Evolutionary conservation across 75 land plant species (phyloP).

Genomic region (Pinus tabuliformis): DNA sequence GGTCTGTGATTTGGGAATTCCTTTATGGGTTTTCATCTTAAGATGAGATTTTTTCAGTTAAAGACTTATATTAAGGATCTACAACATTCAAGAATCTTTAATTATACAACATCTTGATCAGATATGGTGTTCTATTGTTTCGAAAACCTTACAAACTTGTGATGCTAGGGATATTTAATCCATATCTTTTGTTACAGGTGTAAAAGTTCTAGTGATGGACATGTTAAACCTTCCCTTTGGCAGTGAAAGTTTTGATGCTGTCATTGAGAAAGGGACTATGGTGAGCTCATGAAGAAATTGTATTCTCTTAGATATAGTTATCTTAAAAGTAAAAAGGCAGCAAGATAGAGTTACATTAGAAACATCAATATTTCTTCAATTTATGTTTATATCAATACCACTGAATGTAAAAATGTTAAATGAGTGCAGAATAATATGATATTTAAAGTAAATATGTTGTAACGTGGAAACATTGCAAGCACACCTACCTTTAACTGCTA

Average conservation of each 20-base stretch:
- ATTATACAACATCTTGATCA: background rate
- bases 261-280: slow-evolving; percentile 94
- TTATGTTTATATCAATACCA: background rate
- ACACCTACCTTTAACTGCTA: background rate
- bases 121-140: background rate
- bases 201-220: slow-evolving; percentile 69
- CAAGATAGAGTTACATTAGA: background rate
- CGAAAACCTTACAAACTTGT: background rate
- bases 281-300: slow-evolving; percentile 27
- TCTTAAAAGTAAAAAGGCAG: background rate
- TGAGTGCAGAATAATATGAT: background rate
- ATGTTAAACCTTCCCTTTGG: slow-evolving; percentile 81
- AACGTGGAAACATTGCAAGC: background rate
- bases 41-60: background rate
- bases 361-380: background rate
- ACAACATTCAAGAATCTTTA: background rate
- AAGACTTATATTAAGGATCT: background rate
- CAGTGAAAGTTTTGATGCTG: slow-evolving; percentile 70
- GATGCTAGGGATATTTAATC: background rate
- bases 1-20: slow-evolving; percentile 24
- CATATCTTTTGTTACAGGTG: slow-evolving; percentile 28
- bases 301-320: background rate
- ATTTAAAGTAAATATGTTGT: background rate
- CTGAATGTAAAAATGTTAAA: background rate
- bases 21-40: background rate